Conservation (phyloP, 2,329 filamentous ascomycete species). For the Phaeosphaeriaceae sp. region DNA sequence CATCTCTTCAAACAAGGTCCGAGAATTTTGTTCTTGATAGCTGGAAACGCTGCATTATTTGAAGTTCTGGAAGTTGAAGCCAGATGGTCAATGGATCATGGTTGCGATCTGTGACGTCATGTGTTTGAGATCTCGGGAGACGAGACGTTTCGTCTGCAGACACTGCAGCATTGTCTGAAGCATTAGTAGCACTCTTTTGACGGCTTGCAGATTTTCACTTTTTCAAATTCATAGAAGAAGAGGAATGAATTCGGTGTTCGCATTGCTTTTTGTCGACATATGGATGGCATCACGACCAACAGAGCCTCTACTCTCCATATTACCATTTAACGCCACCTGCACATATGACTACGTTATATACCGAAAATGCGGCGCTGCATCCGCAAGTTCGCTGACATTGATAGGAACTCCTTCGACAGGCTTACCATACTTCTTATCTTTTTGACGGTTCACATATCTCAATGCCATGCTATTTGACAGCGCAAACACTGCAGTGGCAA, state of each 20-base stretch:
- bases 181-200: neutral
- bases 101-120: conserved; percentile 38
- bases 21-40: no score
- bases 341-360: neutral
- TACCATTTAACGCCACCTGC: no score
- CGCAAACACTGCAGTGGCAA: neutral
- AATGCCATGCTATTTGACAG: neutral
- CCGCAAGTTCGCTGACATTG: neutral
- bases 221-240: no score
- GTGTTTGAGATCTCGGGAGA: conserved; percentile 30
- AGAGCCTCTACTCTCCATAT: no score
- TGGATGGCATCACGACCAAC: no score
- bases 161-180: neutral
- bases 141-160: conserved; percentile 14
- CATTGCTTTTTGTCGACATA: no score
- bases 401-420: neutral
- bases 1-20: conserved; percentile 1
- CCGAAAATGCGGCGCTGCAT: neutral
- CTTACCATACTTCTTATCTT: neutral
- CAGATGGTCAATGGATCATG: conserved; percentile 11
- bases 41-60: no score
- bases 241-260: no score
- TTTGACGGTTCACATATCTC: neutral
- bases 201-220: no score
- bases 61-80: conserved; percentile 7